Evolutionary conservation across 805 yeast genomes (phyloP).

Genomic region (Teunomyces gatunensis): DNA sequence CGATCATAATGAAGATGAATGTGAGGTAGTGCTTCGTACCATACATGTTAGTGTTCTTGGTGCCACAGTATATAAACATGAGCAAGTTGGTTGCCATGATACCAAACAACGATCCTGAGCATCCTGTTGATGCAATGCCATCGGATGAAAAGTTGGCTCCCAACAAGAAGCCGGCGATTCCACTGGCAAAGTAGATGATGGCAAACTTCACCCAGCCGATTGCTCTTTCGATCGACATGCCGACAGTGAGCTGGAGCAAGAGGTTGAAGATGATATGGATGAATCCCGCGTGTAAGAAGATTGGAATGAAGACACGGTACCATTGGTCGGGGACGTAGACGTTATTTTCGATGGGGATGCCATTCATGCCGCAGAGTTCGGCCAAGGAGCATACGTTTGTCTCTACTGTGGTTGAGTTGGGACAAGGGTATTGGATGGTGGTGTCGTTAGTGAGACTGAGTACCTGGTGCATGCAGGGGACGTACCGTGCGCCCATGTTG

Average conservation of each 20-base stretch:
- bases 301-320: slow-evolving; percentile 68
- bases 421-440: slow-evolving; percentile 56
- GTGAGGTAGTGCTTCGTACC: slow-evolving; percentile 46
- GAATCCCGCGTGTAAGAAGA: slow-evolving; percentile 72
- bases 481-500: slow-evolving; percentile 67
- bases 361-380: slow-evolving; percentile 62
- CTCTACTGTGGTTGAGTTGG: slow-evolving; percentile 55
- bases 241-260: slow-evolving; percentile 59
- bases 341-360: slow-evolving; percentile 33
- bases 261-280: slow-evolving; percentile 65
- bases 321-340: slow-evolving; percentile 56
- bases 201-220: slow-evolving; percentile 56
- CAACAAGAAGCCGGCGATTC: slow-evolving; percentile 63
- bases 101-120: slow-evolving; percentile 71
- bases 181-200: slow-evolving; percentile 57
- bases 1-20: slow-evolving; percentile 46
- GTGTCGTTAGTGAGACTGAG: slow-evolving; percentile 48
- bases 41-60: slow-evolving; percentile 44
- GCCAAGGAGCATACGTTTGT: slow-evolving; percentile 57
- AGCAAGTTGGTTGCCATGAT: slow-evolving; percentile 60
- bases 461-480: slow-evolving; percentile 65
- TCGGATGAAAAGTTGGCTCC: slow-evolving; percentile 69
- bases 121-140: slow-evolving; percentile 68
- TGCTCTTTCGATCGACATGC: slow-evolving; percentile 53
- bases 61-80: slow-evolving; percentile 52